Base-by-base conservation (phyloP, 2,329 filamentous ascomycete species). In the Hypoxylon sp. region DNA sequence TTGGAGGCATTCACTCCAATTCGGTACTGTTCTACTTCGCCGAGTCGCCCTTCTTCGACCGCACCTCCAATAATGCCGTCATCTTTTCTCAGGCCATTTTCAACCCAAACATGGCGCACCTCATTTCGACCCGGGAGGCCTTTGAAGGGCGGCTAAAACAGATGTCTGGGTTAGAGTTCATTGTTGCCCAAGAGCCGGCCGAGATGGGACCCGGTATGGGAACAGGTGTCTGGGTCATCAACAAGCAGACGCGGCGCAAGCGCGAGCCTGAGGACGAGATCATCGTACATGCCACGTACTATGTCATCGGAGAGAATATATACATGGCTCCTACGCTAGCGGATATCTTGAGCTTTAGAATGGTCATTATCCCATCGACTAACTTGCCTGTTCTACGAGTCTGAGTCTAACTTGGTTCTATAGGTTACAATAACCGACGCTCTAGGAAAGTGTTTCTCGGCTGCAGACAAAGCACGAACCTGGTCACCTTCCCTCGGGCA, bases 151-250 rank as follows among this genome's bases (percentile, higher is more conserved):
- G 85, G 18, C 78, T 91, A 33, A 84, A 82, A 69, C 86, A 84
- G 61, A 91, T 91, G 88, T 84, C 85, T 0, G 89, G 89, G 2
- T 80, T 90, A 49, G 89, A 91, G 78, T 91, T 88, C 74, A 82
- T 89, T 52, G 87, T 91, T 54, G 87, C 86, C 36, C 85, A 90
- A 73, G 86, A 89, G 69, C 88, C 87, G 0, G 86, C 87, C 26
- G 87, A 90, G 76, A 87, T 84, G 71, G 85, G 82, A 0, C 87
- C 86, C 0, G 87, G 86, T n/a, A 80, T 79, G 36, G 84, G 84
- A 20, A 90, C 88, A 0, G 88, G 88, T 26, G 87, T 91, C 7
- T 91, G 88, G 88, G 86, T 90, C 26, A 89, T 91, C 70, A 84
- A 87, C 72, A 91, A 91, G 80, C 89, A 91, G 78, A 87, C 84